Conservation (phyloP, 1,139 yeast genomes). For the Sugiyamaella novakii region DNA sequence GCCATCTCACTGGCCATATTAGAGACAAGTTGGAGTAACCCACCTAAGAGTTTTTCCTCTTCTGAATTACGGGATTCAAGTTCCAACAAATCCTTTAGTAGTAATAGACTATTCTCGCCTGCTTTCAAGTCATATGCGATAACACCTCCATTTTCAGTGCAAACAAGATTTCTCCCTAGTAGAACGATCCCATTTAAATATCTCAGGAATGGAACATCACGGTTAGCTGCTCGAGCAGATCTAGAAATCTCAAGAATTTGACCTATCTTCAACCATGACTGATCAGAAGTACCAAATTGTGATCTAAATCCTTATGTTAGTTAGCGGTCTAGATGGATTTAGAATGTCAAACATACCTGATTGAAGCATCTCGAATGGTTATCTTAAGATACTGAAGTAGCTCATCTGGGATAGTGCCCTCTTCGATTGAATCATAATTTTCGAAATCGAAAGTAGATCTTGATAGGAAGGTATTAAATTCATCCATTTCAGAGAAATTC, state of each 20-base stretch:
- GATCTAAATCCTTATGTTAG: slow-evolving; percentile 8
- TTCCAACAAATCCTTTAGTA: slow-evolving; percentile 9
- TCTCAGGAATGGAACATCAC: slow-evolving; percentile 19
- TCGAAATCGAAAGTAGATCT: slow-evolving; percentile 12
- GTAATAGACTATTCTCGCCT: slow-evolving; percentile 5
- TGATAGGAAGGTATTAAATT: slow-evolving; percentile 5
- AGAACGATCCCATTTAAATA: slow-evolving; percentile 31
- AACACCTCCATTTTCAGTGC: slow-evolving; percentile 26
- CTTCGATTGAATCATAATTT: slow-evolving; percentile 7
- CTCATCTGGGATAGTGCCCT: slow-evolving; percentile 20
- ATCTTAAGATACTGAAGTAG: slow-evolving; percentile 14
- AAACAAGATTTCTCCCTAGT: slow-evolving; percentile 31
- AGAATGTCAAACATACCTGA: slow-evolving; percentile 16
- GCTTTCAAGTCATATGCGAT: slow-evolving; percentile 27
- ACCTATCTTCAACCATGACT: slow-evolving; percentile 5
- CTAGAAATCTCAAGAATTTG: slow-evolving; percentile 3
- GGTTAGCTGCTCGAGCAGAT: background rate
- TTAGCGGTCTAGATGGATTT: background rate
- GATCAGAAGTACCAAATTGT: slow-evolving; percentile 5
- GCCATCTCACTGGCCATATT: slow-evolving; percentile 25
- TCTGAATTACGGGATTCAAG: slow-evolving; percentile 1
- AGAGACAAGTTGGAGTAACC: slow-evolving; percentile 29
- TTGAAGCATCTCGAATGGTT: slow-evolving; percentile 15
- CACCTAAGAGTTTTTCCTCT: slow-evolving; percentile 24
- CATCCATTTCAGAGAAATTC: slow-evolving; percentile 5